Conservation (phyloP, 805 yeast species). For the Scheffersomyces lignosus region DNA sequence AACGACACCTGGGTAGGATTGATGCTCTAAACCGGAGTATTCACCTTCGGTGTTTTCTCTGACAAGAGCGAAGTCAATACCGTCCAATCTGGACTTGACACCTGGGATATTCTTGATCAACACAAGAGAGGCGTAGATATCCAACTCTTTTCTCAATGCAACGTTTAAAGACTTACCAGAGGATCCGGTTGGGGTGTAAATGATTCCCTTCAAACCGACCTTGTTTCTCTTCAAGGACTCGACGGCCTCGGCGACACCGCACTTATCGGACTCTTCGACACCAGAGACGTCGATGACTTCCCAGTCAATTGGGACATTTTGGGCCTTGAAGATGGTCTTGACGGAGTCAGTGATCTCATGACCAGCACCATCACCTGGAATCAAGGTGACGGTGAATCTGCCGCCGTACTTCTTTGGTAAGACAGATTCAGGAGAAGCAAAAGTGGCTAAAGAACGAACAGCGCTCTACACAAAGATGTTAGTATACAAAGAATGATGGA, state of each 20-base stretch:
- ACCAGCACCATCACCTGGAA: conserved; percentile 99
- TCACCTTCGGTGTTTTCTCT: conserved; percentile 99
- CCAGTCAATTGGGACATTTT: conserved; percentile 91
- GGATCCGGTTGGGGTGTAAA: conserved; percentile 81
- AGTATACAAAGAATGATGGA: conserved; percentile 21
- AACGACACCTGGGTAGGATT: conserved; percentile 95
- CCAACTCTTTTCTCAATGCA: conserved; percentile 93
- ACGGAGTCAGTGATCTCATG: conserved; percentile 94
- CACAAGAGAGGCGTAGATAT: conserved; percentile 93
- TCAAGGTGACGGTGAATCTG: conserved; percentile 86
- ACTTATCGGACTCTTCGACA: conserved; percentile 52
- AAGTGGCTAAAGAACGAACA: conserved; percentile 52
- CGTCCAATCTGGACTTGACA: conserved; percentile 83
- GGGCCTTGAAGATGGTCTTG: conserved; percentile 81
- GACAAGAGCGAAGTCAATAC: conserved; percentile 89
- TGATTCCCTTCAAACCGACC: conserved; percentile 94
- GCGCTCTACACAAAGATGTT: conserved; percentile 19
- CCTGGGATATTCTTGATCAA: conserved; percentile 93
- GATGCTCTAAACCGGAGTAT: conserved; percentile 97
- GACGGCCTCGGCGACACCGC: conserved; percentile 81
- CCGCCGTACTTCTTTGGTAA: conserved; percentile 95
- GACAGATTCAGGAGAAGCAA: conserved; percentile 58
- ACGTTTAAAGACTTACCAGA: conserved; percentile 88
- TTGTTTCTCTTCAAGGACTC: conserved; percentile 92
- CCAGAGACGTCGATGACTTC: conserved; percentile 57